Evolutionary conservation across 192 early-diverging fungal genomes (phyloP).

Genomic region (Haplosporangium gracile): DNA sequence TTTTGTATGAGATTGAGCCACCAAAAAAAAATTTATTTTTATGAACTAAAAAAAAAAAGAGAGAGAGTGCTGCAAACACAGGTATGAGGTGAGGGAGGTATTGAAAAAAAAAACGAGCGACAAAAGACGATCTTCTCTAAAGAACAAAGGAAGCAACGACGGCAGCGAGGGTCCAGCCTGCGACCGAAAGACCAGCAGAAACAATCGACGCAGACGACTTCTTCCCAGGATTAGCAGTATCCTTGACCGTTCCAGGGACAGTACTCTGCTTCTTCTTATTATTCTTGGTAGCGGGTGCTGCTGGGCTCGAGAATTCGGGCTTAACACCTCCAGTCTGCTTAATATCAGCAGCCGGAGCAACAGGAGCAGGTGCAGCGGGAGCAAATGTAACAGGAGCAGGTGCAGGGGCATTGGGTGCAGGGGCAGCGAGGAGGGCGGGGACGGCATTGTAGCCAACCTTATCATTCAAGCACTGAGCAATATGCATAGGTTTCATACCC

Average conservation of each 20-base stretch:
- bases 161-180: conserved; percentile 27
- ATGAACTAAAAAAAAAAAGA: too few relatives aligned
- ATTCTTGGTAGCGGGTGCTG: background rate
- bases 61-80: too few relatives aligned
- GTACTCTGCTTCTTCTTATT: background rate
- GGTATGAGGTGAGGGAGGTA: too few relatives aligned
- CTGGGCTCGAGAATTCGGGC: background rate
- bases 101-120: too few relatives aligned
- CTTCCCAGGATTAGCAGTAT: background rate
- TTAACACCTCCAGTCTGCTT: background rate
- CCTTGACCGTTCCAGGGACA: background rate
- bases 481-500: conserved; percentile 40
- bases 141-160: conserved; percentile 10
- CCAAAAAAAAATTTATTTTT: too few relatives aligned
- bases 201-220: background rate
- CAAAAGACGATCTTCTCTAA: background rate
- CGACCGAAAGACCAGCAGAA: conserved; percentile 22
- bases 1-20: too few relatives aligned
- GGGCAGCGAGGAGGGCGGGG: background rate
- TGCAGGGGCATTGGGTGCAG: background rate
- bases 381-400: background rate
- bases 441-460: conserved; percentile 30
- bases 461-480: conserved; percentile 41
- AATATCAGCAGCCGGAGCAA: background rate
- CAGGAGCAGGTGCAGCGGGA: background rate